These are phyloP conservation scores for Neofusicoccum cordaticola DNA, from an alignment of 2,329 filamentous ascomycete species.

Conservation along the genomic window DNA sequence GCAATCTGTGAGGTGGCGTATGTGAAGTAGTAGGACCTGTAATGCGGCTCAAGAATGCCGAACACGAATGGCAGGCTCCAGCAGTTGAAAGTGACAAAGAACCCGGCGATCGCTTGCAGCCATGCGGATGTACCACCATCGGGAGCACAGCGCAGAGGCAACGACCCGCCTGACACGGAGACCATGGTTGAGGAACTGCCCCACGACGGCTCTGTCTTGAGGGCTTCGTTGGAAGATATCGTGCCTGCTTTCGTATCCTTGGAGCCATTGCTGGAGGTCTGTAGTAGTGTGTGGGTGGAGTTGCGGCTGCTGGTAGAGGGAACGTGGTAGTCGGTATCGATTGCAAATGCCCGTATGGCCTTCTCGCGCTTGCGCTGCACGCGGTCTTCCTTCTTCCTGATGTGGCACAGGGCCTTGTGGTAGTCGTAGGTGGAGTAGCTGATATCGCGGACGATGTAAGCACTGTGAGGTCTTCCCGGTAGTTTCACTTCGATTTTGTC, in stretches of 20 bases:
- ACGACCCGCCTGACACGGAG: not conserved
- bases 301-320: not conserved
- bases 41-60: constrained; percentile 35
- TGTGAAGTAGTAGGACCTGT: constrained; percentile 23
- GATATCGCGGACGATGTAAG: not conserved
- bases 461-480: not conserved
- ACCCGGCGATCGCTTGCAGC: not conserved
- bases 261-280: not conserved
- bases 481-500: not conserved
- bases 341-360: not conserved
- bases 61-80: constrained; percentile 32
- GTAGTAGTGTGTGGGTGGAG: not conserved
- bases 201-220: not conserved
- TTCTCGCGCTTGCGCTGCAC: not conserved
- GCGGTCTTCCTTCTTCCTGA: not conserved
- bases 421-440: not conserved
- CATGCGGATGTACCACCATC: not conserved
- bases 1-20: constrained; percentile 27
- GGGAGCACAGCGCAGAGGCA: not conserved
- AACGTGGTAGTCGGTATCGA: not conserved
- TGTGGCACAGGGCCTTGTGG: not conserved
- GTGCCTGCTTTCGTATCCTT: not conserved
- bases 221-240: not conserved
- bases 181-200: not conserved
- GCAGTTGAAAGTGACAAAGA: constrained; percentile 20